A percentile compares a stretch with the other conserved stretches of the same genome.
Conservation (phyloP, 164 flowering plant species). For the Amborella trichopoda region DNA sequence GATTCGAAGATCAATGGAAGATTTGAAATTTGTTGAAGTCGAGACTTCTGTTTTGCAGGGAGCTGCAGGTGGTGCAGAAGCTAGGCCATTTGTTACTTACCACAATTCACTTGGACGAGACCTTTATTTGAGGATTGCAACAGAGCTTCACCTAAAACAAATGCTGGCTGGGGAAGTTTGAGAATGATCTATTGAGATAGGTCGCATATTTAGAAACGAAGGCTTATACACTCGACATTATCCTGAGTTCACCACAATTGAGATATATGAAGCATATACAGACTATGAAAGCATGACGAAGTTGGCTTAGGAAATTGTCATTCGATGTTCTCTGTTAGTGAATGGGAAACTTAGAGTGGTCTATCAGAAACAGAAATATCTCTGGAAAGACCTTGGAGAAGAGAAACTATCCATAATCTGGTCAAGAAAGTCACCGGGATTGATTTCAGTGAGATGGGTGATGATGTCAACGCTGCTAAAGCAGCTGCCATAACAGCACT, state of each 20-base stretch:
- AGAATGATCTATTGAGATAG: constrained; percentile 91
- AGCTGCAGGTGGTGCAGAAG: constrained; percentile 99
- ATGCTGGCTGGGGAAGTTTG: constrained; percentile 96
- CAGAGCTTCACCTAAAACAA: constrained; percentile 91
- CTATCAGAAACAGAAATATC: constrained; percentile 79
- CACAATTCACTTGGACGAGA: constrained; percentile 92
- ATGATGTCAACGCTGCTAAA: constrained; percentile 59
- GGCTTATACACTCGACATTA: constrained; percentile 96
- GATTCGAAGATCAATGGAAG: constrained; percentile 79
- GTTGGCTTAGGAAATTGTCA: constrained; percentile 83
- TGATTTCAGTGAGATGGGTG: constrained; percentile 51
- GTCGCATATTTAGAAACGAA: constrained; percentile 94
- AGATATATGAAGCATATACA: constrained; percentile 99
- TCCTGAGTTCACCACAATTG: constrained; percentile 96
- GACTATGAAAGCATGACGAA: constrained; percentile 95
- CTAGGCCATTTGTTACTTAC: constrained; percentile 87
- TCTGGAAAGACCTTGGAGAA: constrained; percentile 90
- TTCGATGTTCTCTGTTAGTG: constrained; percentile 77
- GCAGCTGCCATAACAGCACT: constrained; percentile 35
- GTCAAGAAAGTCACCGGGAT: constrained; percentile 82
- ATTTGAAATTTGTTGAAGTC: constrained; percentile 74
- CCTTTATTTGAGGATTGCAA: constrained; percentile 88
- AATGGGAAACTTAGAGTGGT: constrained; percentile 73
- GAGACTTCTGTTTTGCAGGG: constrained; percentile 98
- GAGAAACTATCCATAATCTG: constrained; percentile 97